Evolutionary conservation across 805 yeast species (phyloP).

Genomic region (Zygosaccharomyces pseudorouxii): DNA sequence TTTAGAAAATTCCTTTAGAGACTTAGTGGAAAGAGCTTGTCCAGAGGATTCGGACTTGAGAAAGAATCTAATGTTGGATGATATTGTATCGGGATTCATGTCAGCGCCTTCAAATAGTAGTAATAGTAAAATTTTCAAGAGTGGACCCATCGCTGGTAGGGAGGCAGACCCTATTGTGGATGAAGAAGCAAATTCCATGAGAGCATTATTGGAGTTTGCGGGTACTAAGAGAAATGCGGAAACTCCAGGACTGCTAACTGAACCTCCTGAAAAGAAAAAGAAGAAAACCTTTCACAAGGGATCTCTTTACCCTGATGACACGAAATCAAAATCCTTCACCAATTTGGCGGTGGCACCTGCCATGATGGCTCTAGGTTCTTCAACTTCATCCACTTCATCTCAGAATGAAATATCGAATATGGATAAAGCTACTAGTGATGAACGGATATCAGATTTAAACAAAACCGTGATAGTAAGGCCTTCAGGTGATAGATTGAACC

Average conservation of each 20-base stretch:
- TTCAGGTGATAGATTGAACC: slow-evolving; percentile 11
- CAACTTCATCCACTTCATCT: slow-evolving; percentile 9
- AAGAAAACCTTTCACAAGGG: slow-evolving; percentile 28
- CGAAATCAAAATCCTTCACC: slow-evolving; percentile 18
- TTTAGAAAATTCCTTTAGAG: slow-evolving; percentile 27
- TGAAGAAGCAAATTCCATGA: background rate
- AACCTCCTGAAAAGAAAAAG: slow-evolving; percentile 13
- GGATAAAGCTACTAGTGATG: slow-evolving; percentile 8
- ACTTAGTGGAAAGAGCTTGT: slow-evolving; percentile 21
- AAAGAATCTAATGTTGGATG: slow-evolving; percentile 21
- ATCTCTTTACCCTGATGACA: slow-evolving; percentile 35
- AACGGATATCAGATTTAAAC: slow-evolving; percentile 33
- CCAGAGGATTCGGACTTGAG: slow-evolving; percentile 20
- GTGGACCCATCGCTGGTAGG: background rate
- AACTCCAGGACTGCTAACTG: background rate
- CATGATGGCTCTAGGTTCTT: slow-evolving; percentile 13
- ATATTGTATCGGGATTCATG: slow-evolving; percentile 16
- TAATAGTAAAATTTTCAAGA: background rate
- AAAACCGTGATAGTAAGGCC: slow-evolving; percentile 33
- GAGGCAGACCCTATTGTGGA: background rate
- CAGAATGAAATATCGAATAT: background rate
- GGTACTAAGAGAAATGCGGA: background rate
- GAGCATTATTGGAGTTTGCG: background rate
- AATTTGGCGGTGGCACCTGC: slow-evolving; percentile 11
- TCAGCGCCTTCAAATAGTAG: background rate